Percentiles rank a stretch among this genome's conserved stretches.
phyloP scores from a whole-genome alignment of 2,329 filamentous ascomycete species.

The Cladorrhinum sp. region DNA sequence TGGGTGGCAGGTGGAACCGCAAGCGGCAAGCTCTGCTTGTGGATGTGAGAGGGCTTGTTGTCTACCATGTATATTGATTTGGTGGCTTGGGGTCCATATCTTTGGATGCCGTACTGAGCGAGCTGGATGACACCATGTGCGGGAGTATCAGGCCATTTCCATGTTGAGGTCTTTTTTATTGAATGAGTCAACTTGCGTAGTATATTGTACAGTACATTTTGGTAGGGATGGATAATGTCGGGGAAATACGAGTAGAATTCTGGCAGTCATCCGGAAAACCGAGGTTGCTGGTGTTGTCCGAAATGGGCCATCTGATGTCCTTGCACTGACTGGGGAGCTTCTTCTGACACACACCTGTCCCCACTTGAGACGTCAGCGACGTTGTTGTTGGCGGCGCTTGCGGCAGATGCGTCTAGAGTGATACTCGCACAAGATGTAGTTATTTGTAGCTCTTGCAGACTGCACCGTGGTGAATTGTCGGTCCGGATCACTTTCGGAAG shows the following conservation, averaged over 20 bases:
- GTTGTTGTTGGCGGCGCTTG: not conserved
- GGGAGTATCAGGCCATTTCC: too few relatives aligned
- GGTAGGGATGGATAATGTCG: not conserved
- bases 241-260: not conserved
- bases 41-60: conserved; percentile 58
- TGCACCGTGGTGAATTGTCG: too few relatives aligned
- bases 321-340: not conserved
- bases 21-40: conserved; percentile 88
- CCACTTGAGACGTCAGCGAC: not conserved
- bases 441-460: not conserved
- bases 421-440: not conserved
- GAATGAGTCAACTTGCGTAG: not conserved
- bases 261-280: not conserved
- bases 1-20: conserved; percentile 93
- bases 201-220: not conserved
- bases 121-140: not conserved
- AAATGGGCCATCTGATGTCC: not conserved
- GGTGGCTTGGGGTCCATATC: not conserved
- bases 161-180: not conserved
- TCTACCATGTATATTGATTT: not conserved
- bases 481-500: too few relatives aligned
- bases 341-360: not conserved
- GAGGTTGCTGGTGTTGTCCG: too few relatives aligned
- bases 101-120: not conserved
- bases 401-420: not conserved